Percentiles rank a stretch among this genome's conserved stretches.
Evolutionary conservation across 139 green algal species (phyloP).

Genomic region (Ettlia oleoabundans): DNA sequence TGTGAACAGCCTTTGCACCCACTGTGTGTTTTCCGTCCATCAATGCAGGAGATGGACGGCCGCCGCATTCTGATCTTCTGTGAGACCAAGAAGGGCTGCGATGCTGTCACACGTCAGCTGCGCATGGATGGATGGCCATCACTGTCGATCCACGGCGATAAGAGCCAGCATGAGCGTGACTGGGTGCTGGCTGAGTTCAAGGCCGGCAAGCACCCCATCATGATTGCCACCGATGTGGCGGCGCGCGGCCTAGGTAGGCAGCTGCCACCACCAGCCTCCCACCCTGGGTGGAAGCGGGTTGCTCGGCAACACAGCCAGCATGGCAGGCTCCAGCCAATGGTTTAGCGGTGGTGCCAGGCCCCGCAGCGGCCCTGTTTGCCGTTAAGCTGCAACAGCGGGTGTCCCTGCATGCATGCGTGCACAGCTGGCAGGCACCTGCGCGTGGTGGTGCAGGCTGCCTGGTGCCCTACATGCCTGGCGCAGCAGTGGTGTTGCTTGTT

Average conservation of each 20-base stretch:
- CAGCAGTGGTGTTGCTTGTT: not conserved
- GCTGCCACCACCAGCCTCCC: not conserved
- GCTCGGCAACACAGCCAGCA: too few relatives aligned
- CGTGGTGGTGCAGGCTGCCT: too few relatives aligned
- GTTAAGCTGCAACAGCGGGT: too few relatives aligned
- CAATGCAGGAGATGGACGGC: constrained; percentile 80
- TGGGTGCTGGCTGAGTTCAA: constrained; percentile 95
- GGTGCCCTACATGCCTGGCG: too few relatives aligned
- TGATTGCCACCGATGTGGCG: constrained; percentile 96
- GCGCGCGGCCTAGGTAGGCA: constrained; percentile 86
- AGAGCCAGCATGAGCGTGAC: constrained; percentile 94
- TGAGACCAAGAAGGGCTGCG: constrained; percentile 93
- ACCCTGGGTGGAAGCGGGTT: not conserved
- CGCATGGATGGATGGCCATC: constrained; percentile 87
- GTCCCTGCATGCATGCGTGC: too few relatives aligned
- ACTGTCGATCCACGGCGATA: constrained; percentile 94
- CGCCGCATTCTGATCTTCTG: constrained; percentile 82
- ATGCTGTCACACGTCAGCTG: constrained; percentile 86
- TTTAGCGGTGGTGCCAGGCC: too few relatives aligned
- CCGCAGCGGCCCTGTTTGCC: too few relatives aligned
- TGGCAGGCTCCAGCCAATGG: too few relatives aligned
- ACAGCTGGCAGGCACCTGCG: too few relatives aligned
- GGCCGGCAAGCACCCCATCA: constrained; percentile 80
- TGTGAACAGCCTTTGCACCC: too few relatives aligned
- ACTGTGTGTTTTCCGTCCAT: too few relatives aligned